phyloP scores from a whole-genome alignment of 129 eudicot species.

The Centaurea solstitialis region DNA sequence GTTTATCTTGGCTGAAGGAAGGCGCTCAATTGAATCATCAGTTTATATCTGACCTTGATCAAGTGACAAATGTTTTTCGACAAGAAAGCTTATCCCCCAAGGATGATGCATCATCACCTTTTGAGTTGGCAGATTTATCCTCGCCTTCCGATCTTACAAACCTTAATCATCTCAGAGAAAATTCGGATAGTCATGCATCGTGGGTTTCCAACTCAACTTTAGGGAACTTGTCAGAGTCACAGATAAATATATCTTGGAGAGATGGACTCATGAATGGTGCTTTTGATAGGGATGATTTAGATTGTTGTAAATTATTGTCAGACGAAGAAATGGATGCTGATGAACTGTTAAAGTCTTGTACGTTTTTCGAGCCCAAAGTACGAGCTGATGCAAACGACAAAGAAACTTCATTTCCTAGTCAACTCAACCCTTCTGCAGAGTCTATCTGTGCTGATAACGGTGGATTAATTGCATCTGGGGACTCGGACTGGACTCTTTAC shows the following conservation, averaged over 20 bases:
- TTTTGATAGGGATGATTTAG: slow-evolving; percentile 69
- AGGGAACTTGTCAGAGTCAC: slow-evolving; percentile 50
- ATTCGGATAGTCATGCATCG: slow-evolving; percentile 37
- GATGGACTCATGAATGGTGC: slow-evolving; percentile 53
- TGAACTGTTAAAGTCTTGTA: slow-evolving; percentile 37
- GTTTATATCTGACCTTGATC: slow-evolving; percentile 41
- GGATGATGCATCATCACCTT: slow-evolving; percentile 35
- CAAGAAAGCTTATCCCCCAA: slow-evolving; percentile 48
- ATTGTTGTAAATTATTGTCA: slow-evolving; percentile 75
- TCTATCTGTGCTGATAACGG: slow-evolving; percentile 61
- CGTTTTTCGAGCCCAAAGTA: slow-evolving; percentile 37
- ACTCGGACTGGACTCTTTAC: slow-evolving; percentile 64
- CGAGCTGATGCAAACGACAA: slow-evolving; percentile 23
- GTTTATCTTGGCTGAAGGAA: slow-evolving; percentile 35
- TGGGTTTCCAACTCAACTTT: slow-evolving; percentile 48
- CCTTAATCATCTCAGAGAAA: slow-evolving; percentile 20
- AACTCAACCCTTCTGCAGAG: slow-evolving; percentile 56
- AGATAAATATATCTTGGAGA: slow-evolving; percentile 77
- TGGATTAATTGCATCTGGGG: slow-evolving; percentile 55
- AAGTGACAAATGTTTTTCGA: slow-evolving; percentile 33
- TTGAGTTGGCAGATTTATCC: slow-evolving; percentile 33
- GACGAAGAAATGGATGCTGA: slow-evolving; percentile 71
- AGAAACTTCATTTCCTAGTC: slow-evolving; percentile 18
- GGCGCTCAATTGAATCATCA: slow-evolving; percentile 19
- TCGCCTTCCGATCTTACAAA: slow-evolving; percentile 29